phyloP scores from a whole-genome alignment of 108 stramenopile genomes.

The Cylindrotheca fusiformis region DNA sequence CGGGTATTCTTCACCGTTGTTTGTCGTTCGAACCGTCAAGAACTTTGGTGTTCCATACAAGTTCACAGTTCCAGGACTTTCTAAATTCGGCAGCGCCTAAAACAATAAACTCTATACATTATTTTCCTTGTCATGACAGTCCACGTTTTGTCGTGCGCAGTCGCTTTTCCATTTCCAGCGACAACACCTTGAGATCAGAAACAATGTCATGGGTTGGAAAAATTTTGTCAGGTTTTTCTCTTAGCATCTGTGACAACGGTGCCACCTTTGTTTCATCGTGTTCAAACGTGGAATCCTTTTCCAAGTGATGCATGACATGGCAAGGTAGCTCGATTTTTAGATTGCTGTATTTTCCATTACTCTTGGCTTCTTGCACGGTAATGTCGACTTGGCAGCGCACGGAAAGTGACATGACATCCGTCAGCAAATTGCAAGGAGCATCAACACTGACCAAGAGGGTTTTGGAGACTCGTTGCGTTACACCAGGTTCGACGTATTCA shows the following conservation, averaged over 20 bases:
- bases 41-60: conserved; percentile 77
- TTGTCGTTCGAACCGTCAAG: conserved; percentile 63
- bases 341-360: conserved; percentile 41
- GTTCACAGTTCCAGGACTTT: conserved; percentile 62
- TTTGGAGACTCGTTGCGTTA: conserved; percentile 36
- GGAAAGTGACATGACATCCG: conserved; percentile 43
- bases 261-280: conserved; percentile 18
- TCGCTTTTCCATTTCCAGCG: conserved; percentile 32
- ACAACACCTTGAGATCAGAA: conserved; percentile 30
- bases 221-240: neutral
- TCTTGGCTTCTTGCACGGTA: conserved; percentile 30
- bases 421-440: conserved; percentile 39
- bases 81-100: conserved; percentile 7
- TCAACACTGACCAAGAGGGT: conserved; percentile 29
- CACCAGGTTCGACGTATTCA: conserved; percentile 47
- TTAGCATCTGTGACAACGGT: conserved; percentile 26
- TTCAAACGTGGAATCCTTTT: conserved; percentile 4
- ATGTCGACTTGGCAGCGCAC: conserved; percentile 43
- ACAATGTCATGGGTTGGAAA: conserved; percentile 30
- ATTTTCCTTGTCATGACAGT: neutral
- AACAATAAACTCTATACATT: neutral
- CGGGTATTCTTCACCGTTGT: conserved; percentile 69
- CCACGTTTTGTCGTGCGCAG: neutral
- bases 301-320: conserved; percentile 18
- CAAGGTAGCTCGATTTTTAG: conserved; percentile 44